Percentiles rank a stretch among this genome's conserved stretches.
Conservation (phyloP, 768 basidiomycete species). For the Collybia sp. region DNA sequence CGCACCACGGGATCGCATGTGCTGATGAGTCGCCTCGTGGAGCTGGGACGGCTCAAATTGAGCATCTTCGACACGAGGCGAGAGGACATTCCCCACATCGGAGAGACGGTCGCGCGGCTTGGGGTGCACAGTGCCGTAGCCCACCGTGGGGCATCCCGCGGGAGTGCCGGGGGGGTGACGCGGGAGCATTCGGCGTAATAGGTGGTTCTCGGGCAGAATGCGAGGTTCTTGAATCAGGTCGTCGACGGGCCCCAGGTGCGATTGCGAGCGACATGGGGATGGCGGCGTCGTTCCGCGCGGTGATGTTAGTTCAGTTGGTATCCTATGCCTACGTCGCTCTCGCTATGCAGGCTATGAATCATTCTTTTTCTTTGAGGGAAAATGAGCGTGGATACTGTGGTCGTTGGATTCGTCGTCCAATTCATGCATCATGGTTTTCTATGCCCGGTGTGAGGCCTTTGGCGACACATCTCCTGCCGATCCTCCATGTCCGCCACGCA, state of each 20-base stretch:
- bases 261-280: slow-evolving; percentile 6
- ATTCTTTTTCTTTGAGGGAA: too few species aligned
- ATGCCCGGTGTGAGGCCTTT: too few species aligned
- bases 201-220: slow-evolving; percentile 25
- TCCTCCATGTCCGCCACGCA: too few species aligned
- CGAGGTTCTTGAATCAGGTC: slow-evolving; percentile 19
- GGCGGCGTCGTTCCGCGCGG: slow-evolving; percentile 8
- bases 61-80: slow-evolving; percentile 21
- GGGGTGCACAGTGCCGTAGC: slow-evolving; percentile 23
- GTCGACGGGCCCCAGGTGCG: slow-evolving; percentile 16
- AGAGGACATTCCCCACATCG: slow-evolving; percentile 18
- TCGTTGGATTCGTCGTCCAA: too few species aligned
- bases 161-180: slow-evolving; percentile 1
- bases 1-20: background rate
- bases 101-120: slow-evolving; percentile 16
- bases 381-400: too few species aligned
- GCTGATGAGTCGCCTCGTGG: slow-evolving; percentile 5
- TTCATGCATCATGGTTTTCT: too few species aligned
- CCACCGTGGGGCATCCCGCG: slow-evolving; percentile 8
- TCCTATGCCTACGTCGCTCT: too few species aligned
- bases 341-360: too few species aligned
- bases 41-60: slow-evolving; percentile 17
- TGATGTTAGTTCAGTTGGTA: slow-evolving; percentile 10
- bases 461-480: too few species aligned
- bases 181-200: slow-evolving; percentile 24